phyloP scores from a whole-genome alignment of 306 rosid species.

The Quercus rubra region DNA sequence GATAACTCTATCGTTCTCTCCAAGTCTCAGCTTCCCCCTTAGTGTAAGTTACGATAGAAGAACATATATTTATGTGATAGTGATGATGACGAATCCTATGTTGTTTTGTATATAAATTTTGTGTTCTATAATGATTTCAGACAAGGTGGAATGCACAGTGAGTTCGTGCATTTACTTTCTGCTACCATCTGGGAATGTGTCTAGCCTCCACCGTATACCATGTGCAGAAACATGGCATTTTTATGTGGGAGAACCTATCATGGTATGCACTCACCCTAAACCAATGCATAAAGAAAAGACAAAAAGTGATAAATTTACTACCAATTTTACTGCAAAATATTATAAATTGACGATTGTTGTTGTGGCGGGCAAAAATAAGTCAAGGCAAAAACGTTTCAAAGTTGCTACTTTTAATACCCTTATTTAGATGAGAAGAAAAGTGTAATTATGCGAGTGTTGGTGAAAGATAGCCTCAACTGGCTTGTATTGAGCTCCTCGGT shows the following conservation, averaged over 20 bases:
- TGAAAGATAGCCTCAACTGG: no score
- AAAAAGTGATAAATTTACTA: no score
- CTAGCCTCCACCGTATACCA: conserved; percentile 45
- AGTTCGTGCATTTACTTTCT: conserved; percentile 43
- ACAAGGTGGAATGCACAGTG: conserved; percentile 41
- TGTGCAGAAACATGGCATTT: conserved; percentile 55
- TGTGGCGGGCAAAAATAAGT: no score
- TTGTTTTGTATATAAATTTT: neutral
- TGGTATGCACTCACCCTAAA: conserved; percentile 10
- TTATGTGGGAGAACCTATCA: conserved; percentile 45
- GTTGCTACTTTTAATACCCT: no score
- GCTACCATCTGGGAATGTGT: conserved; percentile 39
- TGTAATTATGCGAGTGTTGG: no score
- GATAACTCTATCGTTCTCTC: conserved; percentile 38
- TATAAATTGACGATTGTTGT: no score
- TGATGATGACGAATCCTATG: neutral
- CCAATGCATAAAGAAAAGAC: no score
- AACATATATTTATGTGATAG: neutral
- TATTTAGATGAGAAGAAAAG: no score
- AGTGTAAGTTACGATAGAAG: conserved; percentile 14
- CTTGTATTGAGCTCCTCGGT: no score
- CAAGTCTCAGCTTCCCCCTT: conserved; percentile 43
- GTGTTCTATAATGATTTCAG: conserved; percentile 13
- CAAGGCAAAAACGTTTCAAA: no score
- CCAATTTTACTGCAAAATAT: no score